Conservation (phyloP, 2,329 filamentous ascomycete genomes). For the Colletotrichum agaves region DNA sequence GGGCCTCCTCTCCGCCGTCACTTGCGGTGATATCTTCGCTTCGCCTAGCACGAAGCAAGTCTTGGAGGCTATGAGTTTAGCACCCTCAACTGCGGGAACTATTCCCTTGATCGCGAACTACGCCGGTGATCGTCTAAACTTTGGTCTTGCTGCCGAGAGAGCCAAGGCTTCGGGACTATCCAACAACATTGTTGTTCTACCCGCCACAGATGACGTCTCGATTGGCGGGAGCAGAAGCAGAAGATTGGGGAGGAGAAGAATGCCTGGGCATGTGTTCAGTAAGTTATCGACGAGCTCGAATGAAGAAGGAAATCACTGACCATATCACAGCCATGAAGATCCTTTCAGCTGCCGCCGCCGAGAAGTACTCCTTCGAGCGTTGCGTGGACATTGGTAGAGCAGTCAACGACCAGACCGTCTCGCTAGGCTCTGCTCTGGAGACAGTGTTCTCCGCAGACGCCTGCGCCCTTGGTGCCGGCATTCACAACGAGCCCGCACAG, state of each 20-base stretch:
- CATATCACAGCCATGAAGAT: slow-evolving; percentile 73
- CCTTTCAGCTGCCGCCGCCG: slow-evolving; percentile 71
- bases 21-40: slow-evolving; percentile 80
- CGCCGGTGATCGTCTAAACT: slow-evolving; percentile 77
- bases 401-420: slow-evolving; percentile 69
- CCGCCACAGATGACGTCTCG: slow-evolving; percentile 79
- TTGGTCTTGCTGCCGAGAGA: slow-evolving; percentile 80
- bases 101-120: slow-evolving; percentile 81
- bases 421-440: slow-evolving; percentile 76
- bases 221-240: slow-evolving; percentile 73
- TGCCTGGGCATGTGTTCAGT: slow-evolving; percentile 69
- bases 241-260: slow-evolving; percentile 78
- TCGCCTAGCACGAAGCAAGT: slow-evolving; percentile 80
- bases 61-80: slow-evolving; percentile 69
- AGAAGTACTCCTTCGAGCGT: slow-evolving; percentile 66
- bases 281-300: slow-evolving; percentile 48
- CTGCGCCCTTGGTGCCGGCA: slow-evolving; percentile 62
- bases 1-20: slow-evolving; percentile 74
- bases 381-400: slow-evolving; percentile 65
- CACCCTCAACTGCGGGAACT: slow-evolving; percentile 72
- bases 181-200: slow-evolving; percentile 74
- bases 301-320: background rate
- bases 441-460: slow-evolving; percentile 52
- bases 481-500: slow-evolving; percentile 58
- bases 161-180: slow-evolving; percentile 70